Evolutionary conservation across 805 yeast species (phyloP).

Genomic region (Candida sonorensis): DNA sequence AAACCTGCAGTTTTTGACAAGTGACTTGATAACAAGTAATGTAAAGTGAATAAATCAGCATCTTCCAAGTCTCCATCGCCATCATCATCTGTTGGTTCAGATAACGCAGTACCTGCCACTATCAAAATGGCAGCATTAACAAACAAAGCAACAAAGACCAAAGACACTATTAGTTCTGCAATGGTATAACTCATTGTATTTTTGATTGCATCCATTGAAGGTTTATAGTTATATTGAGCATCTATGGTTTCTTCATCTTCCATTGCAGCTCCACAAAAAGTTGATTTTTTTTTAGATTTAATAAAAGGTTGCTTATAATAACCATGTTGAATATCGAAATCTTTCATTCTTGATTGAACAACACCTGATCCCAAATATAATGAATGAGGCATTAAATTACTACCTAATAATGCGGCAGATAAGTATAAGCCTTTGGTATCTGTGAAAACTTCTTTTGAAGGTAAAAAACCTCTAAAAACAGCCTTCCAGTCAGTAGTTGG

Average conservation of each 20-base stretch:
- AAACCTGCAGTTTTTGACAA: slow-evolving; percentile 83
- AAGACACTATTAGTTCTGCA: slow-evolving; percentile 73
- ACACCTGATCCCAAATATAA: slow-evolving; percentile 83
- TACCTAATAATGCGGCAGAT: slow-evolving; percentile 83
- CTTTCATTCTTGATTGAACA: slow-evolving; percentile 78
- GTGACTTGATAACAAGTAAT: slow-evolving; percentile 59
- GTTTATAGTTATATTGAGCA: slow-evolving; percentile 37
- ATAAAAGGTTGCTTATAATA: slow-evolving; percentile 35
- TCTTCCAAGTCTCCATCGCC: slow-evolving; percentile 57
- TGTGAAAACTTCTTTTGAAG: slow-evolving; percentile 38
- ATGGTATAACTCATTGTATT: slow-evolving; percentile 77
- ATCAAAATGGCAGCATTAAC: slow-evolving; percentile 86
- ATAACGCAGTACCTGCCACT: slow-evolving; percentile 85
- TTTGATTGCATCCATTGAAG: slow-evolving; percentile 73
- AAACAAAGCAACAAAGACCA: slow-evolving; percentile 84
- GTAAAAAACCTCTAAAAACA: slow-evolving; percentile 64
- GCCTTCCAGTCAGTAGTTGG: slow-evolving; percentile 43
- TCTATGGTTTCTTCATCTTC: slow-evolving; percentile 8
- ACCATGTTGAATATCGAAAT: slow-evolving; percentile 67
- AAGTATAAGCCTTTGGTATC: slow-evolving; percentile 66
- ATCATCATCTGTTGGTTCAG: slow-evolving; percentile 30
- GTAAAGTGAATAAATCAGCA: slow-evolving; percentile 80
- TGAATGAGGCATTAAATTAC: slow-evolving; percentile 95
- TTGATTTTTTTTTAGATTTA: slow-evolving; percentile 16
- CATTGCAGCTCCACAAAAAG: slow-evolving; percentile 28